phyloP scores from a whole-genome alignment of 78 protist species.

The Dictyostelium firmibasis region DNA sequence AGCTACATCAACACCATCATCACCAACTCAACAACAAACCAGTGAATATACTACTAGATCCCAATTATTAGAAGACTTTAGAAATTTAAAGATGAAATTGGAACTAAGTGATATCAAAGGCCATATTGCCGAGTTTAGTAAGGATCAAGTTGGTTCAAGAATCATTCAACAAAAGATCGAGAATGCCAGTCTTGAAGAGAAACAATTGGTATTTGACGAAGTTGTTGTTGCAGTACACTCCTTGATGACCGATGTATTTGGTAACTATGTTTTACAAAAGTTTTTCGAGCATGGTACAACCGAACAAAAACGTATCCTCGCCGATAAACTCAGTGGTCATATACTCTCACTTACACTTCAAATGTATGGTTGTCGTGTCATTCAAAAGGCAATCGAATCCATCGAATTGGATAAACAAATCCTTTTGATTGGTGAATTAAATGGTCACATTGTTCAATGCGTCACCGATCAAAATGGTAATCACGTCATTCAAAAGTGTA shows the following conservation, averaged over 20 bases:
- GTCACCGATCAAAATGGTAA: constrained; percentile 99
- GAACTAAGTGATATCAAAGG: constrained; percentile 87
- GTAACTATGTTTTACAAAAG: constrained; percentile 99
- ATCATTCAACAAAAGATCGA: constrained; percentile 98
- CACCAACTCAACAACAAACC: background rate
- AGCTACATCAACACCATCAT: background rate
- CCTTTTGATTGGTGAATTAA: constrained; percentile 90
- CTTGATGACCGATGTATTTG: constrained; percentile 98
- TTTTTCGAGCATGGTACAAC: constrained; percentile 94
- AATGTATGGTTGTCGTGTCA: constrained; percentile 99
- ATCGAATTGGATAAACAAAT: constrained; percentile 71
- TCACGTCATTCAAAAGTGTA: constrained; percentile 99
- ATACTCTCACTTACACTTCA: constrained; percentile 92
- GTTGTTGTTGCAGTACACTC: constrained; percentile 75
- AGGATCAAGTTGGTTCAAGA: constrained; percentile 98
- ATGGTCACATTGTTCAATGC: constrained; percentile 91
- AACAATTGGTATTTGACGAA: constrained; percentile 91
- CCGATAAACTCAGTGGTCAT: constrained; percentile 85
- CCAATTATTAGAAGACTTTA: constrained; percentile 75
- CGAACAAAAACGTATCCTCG: constrained; percentile 84
- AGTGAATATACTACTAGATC: constrained; percentile 50
- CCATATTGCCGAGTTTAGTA: constrained; percentile 92
- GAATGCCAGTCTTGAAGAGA: constrained; percentile 85
- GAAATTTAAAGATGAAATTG: constrained; percentile 63
- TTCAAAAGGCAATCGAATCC: constrained; percentile 93